Base-by-base conservation (phyloP, 495 filamentous ascomycete species). In the Talaromyces proteolyticus region DNA sequence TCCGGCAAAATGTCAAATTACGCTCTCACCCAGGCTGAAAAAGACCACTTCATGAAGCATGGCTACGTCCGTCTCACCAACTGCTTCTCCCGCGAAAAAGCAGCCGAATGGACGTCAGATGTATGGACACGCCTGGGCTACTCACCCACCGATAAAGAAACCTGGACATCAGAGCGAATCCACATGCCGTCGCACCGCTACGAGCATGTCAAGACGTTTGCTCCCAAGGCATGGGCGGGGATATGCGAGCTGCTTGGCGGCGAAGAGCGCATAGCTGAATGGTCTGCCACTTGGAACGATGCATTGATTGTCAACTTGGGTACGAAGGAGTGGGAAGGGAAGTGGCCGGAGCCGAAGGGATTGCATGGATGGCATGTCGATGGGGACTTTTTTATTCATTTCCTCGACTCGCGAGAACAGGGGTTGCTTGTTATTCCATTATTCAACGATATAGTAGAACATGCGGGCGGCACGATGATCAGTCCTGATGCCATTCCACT, bases 371-470 rank as follows among this genome's bases (percentile, higher is more conserved):
- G 85, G 85, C 86, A 90, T 61, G 82, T 86, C 19, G 85, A 89
- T 64, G 86, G 86, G 1, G 85, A 88, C 56, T 88, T 87, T 63
- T 88, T 89, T 65, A 72, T 84, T 12, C 85, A 88, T 67, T 89
- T 82, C 55, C 71, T 90, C 14, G 86, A 89, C 63, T 84, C 79
- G 41, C 79, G 80, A 0, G 86, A 89, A 65, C 86, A 90, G 62
- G 86, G 72, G 0, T 62, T 89, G 41, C 68, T 89, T 0, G 81
- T 89, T 16, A 87, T 82, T 42, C 85, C 86, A 3, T 54, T 88
- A 17, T 89, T 85, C 64, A 82, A 73, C 8, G 83, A 88, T 57
- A 82, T 88, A 49, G 59, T 65, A 21, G 58, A 75, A 1, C 66
- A 69, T 50, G 85, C 80, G 3, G 86, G 87, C 17, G 86, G 82